A percentile compares a stretch with the other conserved stretches of the same genome.
Conservation (phyloP, 768 basidiomycete species). For the Trametes sanguinea region DNA sequence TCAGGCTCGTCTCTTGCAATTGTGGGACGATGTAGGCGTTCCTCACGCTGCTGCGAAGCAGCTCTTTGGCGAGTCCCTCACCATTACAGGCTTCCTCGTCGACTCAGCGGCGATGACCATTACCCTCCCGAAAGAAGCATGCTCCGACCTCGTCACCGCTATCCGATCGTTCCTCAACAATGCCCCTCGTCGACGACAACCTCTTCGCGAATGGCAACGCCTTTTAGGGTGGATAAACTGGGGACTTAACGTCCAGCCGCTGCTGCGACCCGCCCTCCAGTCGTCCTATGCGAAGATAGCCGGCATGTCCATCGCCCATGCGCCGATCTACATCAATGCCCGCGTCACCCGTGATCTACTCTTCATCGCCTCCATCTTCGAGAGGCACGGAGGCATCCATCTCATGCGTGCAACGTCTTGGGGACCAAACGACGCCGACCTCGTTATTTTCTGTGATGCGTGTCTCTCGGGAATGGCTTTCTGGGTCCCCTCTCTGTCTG, state of each 20-base stretch:
- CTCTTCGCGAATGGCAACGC: conserved; percentile 33
- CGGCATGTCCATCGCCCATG: conserved; percentile 23
- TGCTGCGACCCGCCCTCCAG: conserved; percentile 32
- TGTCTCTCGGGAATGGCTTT: not conserved
- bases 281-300: conserved; percentile 36
- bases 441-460: not conserved
- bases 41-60: conserved; percentile 45
- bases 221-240: conserved; percentile 44
- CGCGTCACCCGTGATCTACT: conserved; percentile 30
- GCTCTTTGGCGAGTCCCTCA: conserved; percentile 35
- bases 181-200: not conserved
- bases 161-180: not conserved
- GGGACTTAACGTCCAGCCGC: conserved; percentile 40
- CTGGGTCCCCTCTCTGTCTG: conserved; percentile 1
- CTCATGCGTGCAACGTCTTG: too few species aligned
- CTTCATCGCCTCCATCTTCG: conserved; percentile 32
- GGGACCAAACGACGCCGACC: conserved; percentile 23
- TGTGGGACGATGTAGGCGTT: conserved; percentile 44
- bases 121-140: conserved; percentile 20
- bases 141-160: not conserved
- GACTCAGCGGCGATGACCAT: conserved; percentile 38
- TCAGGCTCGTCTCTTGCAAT: conserved; percentile 38
- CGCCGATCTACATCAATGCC: conserved; percentile 34
- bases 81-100: conserved; percentile 43
- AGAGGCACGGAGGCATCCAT: conserved; percentile 24